Percentiles rank a stretch among this genome's conserved stretches.
phyloP scores from a whole-genome alignment of 1,284 basidiomycete species.

The Anthracocystis setariae region DNA sequence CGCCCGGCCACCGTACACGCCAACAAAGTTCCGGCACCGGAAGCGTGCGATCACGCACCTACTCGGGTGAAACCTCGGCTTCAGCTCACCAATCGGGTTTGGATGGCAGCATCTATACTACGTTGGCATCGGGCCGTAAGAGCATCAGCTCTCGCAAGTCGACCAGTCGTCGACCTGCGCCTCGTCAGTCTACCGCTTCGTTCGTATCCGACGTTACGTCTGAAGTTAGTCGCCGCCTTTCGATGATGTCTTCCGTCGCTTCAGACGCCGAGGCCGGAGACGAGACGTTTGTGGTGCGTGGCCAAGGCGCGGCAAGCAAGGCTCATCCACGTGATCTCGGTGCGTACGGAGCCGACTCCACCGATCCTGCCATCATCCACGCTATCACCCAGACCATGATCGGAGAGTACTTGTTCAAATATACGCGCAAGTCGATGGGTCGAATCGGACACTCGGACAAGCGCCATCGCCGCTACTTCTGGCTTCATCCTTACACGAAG shows the following conservation, averaged over 20 bases:
- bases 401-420: slow-evolving; percentile 97
- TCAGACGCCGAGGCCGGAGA: slow-evolving; percentile 43
- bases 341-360: slow-evolving; percentile 37
- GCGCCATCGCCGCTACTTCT: slow-evolving; percentile 95
- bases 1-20: slow-evolving; percentile 25
- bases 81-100: slow-evolving; percentile 18
- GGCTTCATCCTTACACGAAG: slow-evolving; percentile 98
- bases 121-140: slow-evolving; percentile 37
- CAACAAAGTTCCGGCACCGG: slow-evolving; percentile 39
- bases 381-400: slow-evolving; percentile 99
- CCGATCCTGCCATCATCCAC: slow-evolving; percentile 73
- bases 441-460: slow-evolving; percentile 85
- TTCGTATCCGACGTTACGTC: slow-evolving; percentile 62
- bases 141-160: slow-evolving; percentile 45
- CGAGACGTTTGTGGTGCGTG: slow-evolving; percentile 35
- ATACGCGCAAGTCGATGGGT: slow-evolving; percentile 89
- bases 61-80: slow-evolving; percentile 43
- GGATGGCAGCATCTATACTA: slow-evolving; percentile 48
- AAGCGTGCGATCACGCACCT: slow-evolving; percentile 45
- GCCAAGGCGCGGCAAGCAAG: slow-evolving; percentile 13
- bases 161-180: slow-evolving; percentile 24
- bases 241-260: slow-evolving; percentile 48
- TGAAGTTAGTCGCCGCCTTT: slow-evolving; percentile 51
- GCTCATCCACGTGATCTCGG: slow-evolving; percentile 22
- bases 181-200: slow-evolving; percentile 49